phyloP scores from a whole-genome alignment of 2,329 filamentous ascomycete genomes.

The Claviceps maximensis region DNA sequence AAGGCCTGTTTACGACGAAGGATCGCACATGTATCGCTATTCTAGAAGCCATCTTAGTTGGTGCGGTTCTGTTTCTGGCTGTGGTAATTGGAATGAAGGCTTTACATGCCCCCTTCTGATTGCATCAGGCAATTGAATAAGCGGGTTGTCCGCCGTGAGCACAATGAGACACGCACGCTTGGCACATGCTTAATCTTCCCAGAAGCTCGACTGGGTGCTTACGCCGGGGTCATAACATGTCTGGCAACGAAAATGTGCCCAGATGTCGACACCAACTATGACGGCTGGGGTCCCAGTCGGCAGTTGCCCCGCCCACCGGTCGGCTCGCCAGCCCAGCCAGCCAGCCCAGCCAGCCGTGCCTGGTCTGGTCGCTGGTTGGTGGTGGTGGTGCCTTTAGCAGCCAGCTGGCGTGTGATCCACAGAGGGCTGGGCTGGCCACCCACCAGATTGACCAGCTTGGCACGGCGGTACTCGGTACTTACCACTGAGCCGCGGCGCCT shows the following conservation, averaged over 20 bases:
- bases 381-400: neutral
- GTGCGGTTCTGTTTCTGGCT: neutral
- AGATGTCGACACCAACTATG: neutral
- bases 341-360: no score
- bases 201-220: neutral
- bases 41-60: neutral
- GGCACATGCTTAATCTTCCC: neutral
- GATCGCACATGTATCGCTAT: constrained; percentile 2
- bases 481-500: neutral
- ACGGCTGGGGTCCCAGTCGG: neutral
- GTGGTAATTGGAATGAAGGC: neutral
- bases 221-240: no score
- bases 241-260: no score
- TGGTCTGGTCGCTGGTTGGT: neutral
- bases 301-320: constrained; percentile 1
- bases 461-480: neutral
- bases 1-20: neutral
- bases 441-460: neutral
- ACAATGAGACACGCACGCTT: no score
- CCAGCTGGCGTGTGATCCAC: neutral
- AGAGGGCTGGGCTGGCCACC: neutral
- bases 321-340: neutral
- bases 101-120: neutral
- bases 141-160: neutral
- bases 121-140: neutral